These are phyloP conservation scores for Mycena venus DNA, from an alignment of 768 basidiomycete species.

Conservation along the genomic window DNA sequence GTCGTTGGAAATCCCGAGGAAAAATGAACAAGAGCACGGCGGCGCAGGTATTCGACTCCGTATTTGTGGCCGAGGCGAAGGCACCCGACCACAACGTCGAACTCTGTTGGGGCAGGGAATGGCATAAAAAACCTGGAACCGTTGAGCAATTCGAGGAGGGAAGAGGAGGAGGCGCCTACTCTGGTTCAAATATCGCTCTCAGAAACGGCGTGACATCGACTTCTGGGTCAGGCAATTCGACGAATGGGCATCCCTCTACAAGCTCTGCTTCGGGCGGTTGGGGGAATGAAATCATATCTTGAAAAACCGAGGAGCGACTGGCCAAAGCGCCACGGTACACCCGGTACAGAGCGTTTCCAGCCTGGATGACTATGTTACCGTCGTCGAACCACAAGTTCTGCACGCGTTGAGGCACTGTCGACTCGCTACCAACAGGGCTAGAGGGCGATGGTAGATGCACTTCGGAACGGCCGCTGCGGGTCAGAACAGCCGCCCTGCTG, in stretches of 20 bases:
- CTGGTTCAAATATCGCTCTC: background rate
- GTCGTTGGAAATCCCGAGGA: background rate
- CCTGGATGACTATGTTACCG: background rate
- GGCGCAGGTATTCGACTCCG: background rate
- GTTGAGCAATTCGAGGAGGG: no score
- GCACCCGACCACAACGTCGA: background rate
- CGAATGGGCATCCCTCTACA: conserved; percentile 7
- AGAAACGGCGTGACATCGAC: background rate
- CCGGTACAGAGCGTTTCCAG: background rate
- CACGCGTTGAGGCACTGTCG: no score
- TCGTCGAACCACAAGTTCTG: background rate
- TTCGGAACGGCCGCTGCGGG: no score
- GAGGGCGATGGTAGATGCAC: no score
- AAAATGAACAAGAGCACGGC: conserved; percentile 1
- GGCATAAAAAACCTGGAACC: background rate
- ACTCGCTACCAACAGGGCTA: no score
- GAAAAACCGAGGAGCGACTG: no score
- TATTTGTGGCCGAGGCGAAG: background rate
- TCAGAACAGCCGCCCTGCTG: no score
- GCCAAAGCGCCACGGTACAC: background rate
- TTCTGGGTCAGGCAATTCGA: background rate
- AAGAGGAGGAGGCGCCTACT: background rate
- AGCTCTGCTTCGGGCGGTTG: background rate
- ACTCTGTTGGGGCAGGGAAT: background rate
- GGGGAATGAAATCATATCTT: background rate